Percentiles rank a stretch among this genome's conserved stretches.
phyloP scores from a whole-genome alignment of 805 yeast species.

The Wickerhamiella sergipiensis region DNA sequence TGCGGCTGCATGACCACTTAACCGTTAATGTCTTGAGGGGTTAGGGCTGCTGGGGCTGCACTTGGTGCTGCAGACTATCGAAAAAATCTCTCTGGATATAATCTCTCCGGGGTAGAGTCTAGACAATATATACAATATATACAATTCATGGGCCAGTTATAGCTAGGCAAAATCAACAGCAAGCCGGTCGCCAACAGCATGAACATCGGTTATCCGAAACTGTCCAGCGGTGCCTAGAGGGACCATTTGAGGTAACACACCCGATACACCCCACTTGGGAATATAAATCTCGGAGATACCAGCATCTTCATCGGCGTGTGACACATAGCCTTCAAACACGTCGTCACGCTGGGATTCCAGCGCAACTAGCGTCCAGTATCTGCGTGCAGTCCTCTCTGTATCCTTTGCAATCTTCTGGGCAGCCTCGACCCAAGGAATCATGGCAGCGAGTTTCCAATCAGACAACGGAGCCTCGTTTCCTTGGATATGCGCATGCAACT shows the following conservation, averaged over 20 bases:
- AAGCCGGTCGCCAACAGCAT: constrained; percentile 1
- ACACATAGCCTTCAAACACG: background rate
- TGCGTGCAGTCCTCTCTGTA: background rate
- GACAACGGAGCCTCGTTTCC: constrained; percentile 12
- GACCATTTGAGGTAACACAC: background rate
- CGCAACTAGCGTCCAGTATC: background rate
- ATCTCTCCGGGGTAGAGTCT: no score
- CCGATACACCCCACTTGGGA: background rate
- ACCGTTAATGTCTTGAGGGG: background rate
- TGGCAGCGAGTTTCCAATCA: constrained; percentile 1
- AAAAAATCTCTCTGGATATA: no score
- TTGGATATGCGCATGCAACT: constrained; percentile 36
- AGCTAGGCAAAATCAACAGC: background rate
- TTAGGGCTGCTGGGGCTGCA: background rate
- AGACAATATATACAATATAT: no score
- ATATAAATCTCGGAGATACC: background rate
- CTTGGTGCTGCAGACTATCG: no score
- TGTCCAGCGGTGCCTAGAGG: background rate
- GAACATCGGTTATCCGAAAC: background rate
- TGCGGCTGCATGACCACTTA: background rate
- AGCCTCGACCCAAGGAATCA: background rate
- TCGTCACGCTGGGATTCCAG: background rate
- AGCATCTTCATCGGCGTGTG: background rate
- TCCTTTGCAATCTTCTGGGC: background rate
- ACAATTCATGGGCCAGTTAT: no score